A percentile compares a stretch with the other conserved stretches of the same genome.
These are phyloP conservation scores for Nelumbo lutea DNA, from an alignment of 164 flowering plant species.

Conservation along the genomic window DNA sequence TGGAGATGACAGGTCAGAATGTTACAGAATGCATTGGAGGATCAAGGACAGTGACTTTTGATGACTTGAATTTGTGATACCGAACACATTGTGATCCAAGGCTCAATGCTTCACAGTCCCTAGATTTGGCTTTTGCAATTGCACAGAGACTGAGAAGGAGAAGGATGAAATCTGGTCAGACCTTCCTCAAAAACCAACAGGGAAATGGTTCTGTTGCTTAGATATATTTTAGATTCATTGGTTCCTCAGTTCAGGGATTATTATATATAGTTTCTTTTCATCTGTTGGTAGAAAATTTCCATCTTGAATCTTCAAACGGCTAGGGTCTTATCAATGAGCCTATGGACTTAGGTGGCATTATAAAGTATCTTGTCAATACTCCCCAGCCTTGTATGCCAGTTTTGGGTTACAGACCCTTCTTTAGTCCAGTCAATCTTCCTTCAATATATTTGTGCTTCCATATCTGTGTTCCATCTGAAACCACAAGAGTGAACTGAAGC, in stretches of 20 bases:
- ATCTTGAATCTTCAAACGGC: too few relatives aligned
- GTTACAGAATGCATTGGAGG: slow-evolving; percentile 34
- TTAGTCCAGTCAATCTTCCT: too few relatives aligned
- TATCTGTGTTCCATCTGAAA: too few relatives aligned
- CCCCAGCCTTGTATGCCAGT: too few relatives aligned
- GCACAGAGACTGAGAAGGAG: slow-evolving; percentile 26
- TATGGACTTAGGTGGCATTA: too few relatives aligned
- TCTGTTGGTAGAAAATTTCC: too few relatives aligned
- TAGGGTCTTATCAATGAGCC: too few relatives aligned
- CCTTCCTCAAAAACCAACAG: not conserved
- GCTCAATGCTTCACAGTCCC: slow-evolving; percentile 32
- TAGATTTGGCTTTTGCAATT: slow-evolving; percentile 28
- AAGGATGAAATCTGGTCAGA: slow-evolving; percentile 12
- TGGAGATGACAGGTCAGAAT: slow-evolving; percentile 38
- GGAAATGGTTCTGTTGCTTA: not conserved
- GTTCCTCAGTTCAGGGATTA: not conserved
- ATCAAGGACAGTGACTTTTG: slow-evolving; percentile 24
- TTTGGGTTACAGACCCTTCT: too few relatives aligned
- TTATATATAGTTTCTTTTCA: not conserved
- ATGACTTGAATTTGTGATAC: slow-evolving; percentile 30
- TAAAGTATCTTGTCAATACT: too few relatives aligned
- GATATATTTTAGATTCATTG: not conserved
- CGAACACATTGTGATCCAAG: slow-evolving; percentile 33
- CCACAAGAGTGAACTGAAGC: too few relatives aligned
- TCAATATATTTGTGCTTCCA: too few relatives aligned